These are phyloP conservation scores for Macroventuria anomochaeta DNA, from an alignment of 2,329 filamentous ascomycete genomes.

Conservation along the genomic window DNA sequence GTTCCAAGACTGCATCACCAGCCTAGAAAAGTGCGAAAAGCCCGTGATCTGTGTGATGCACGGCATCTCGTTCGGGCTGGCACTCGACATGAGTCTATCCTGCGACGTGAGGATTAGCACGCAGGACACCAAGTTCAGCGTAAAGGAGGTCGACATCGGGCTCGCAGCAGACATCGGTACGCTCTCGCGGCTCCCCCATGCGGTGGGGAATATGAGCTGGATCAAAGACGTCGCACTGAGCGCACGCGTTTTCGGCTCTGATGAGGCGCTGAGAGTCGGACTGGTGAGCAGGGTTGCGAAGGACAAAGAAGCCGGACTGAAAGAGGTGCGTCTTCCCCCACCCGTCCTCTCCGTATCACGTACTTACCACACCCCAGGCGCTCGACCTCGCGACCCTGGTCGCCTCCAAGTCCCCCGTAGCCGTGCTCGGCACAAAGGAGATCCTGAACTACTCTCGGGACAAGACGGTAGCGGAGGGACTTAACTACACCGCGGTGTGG, in stretches of 20 bases:
- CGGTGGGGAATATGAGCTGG: slow-evolving; percentile 74
- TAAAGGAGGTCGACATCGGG: slow-evolving; percentile 85
- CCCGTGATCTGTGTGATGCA: slow-evolving; percentile 52
- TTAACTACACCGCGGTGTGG: slow-evolving; percentile 87
- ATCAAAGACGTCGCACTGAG: slow-evolving; percentile 79
- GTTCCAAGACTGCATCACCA: slow-evolving; percentile 79
- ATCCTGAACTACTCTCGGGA: slow-evolving; percentile 82
- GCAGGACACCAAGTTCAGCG: slow-evolving; percentile 66
- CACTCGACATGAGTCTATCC: slow-evolving; percentile 63
- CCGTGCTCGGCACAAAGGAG: slow-evolving; percentile 87
- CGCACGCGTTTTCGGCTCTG: slow-evolving; percentile 71
- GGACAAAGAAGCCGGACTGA: slow-evolving; percentile 60
- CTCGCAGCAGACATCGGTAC: slow-evolving; percentile 79
- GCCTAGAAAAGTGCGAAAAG: slow-evolving; percentile 87
- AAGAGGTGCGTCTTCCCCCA: neutral
- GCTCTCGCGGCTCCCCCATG: slow-evolving; percentile 67
- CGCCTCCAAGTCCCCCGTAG: slow-evolving; percentile 83
- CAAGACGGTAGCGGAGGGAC: slow-evolving; percentile 74
- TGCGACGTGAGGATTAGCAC: slow-evolving; percentile 74
- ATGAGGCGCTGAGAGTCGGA: slow-evolving; percentile 73
- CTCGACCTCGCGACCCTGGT: slow-evolving; percentile 70
- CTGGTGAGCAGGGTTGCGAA: slow-evolving; percentile 71
- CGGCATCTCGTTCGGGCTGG: slow-evolving; percentile 47
- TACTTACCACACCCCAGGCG: slow-evolving; percentile 46
- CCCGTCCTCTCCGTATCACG: neutral